phyloP scores from a whole-genome alignment of 345 rosid species.

The Boechera retrofracta region DNA sequence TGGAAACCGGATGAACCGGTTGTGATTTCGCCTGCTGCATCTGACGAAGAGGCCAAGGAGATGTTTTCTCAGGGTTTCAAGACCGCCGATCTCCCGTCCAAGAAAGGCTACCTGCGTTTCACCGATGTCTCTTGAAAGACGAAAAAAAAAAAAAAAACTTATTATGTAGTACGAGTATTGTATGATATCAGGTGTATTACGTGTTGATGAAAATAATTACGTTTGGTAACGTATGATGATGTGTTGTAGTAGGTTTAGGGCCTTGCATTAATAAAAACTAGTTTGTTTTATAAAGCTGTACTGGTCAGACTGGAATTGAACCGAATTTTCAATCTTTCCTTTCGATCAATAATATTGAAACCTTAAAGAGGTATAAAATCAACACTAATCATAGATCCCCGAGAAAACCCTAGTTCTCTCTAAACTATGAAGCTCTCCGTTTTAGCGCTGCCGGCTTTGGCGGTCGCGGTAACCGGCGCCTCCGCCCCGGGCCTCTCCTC shows the following conservation, averaged over 20 bases:
- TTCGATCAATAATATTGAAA: too few species aligned
- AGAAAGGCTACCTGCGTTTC: slow-evolving; percentile 64
- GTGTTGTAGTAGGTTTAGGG: background rate
- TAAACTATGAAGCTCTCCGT: too few species aligned
- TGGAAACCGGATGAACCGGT: slow-evolving; percentile 84
- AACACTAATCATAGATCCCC: too few species aligned
- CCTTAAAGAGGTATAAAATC: too few species aligned
- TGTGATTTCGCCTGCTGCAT: slow-evolving; percentile 59
- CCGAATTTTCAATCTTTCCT: background rate
- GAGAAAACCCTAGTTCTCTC: too few species aligned
- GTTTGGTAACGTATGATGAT: slow-evolving; percentile 13
- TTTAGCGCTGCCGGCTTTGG: too few species aligned
- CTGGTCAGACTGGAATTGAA: background rate
- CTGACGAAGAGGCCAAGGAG: slow-evolving; percentile 64
- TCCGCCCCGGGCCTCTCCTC: too few species aligned
- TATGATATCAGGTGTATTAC: background rate
- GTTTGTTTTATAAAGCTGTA: background rate
- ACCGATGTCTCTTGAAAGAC: slow-evolving; percentile 40
- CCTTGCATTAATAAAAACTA: background rate
- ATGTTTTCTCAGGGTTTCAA: slow-evolving; percentile 68
- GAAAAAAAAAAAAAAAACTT: background rate
- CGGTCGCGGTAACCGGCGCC: too few species aligned
- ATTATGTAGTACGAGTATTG: background rate
- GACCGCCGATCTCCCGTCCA: slow-evolving; percentile 69
- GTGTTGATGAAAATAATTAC: background rate